Evolutionary conservation across 331 rosid genomes (phyloP), one percentile per base, ranked within the genome.

Genomic region (Stylosanthes scabra): DNA sequence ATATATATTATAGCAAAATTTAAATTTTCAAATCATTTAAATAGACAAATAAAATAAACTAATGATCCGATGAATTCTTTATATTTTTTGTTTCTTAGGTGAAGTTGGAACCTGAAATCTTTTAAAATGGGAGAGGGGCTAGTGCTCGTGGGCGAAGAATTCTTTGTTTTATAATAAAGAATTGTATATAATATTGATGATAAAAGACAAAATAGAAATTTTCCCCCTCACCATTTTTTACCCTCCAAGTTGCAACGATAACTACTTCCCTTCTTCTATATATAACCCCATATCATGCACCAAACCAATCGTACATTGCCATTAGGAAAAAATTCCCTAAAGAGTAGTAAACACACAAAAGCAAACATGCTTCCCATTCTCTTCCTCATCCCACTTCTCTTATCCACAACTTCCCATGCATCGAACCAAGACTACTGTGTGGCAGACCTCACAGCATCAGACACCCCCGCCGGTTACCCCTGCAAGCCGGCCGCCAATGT

Each of bases 341-440:
- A 59, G 34, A 31, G 0, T 46, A 46, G n/a, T n/a, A 16, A 15
- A 72, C 50, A 31, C 74, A 71, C 12, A 34, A 6, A 13, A 51
- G 40, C 63, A 85, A 77, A 75, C 72, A 93, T 93, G 98, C 69
- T 75, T 67, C 80, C 66, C 20, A 66, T 79, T 54, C 50, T 83
- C 59, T 62, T 86, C 89, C 83, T 93, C 66, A 9, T 84, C 42
- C 74, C 81, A n/a, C 77, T 90, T 59, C 73, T 87, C 83, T 51
- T 83, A 71, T 81, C 90, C 69, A 39, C 82, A 76, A 42, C 82
- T 15, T 76, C 90, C 57, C 60, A 81, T 68, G 96, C 93, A 1
- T 11, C 81, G 0, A 84, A 80, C 42, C 82, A 79, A 46, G 96
- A 93, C 66, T 87, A 87, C 75, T 93, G 98, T 46, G 96, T 93